Evolutionary conservation across 1,284 basidiomycete species (phyloP).

Genomic region (Amylostereum areolatum): DNA sequence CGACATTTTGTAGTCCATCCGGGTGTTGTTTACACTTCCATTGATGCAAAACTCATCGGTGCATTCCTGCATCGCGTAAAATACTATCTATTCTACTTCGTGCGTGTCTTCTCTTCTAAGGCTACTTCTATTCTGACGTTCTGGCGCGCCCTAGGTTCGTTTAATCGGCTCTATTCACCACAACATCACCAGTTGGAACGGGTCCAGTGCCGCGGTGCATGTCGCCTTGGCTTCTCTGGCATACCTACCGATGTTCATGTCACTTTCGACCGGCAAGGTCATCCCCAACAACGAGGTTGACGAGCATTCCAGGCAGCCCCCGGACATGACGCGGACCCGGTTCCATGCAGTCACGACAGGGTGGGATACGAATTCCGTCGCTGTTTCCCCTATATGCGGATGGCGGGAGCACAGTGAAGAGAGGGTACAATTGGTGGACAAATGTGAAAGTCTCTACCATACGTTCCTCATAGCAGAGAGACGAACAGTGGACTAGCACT

Average conservation of each 20-base stretch:
- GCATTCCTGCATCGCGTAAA: conserved; percentile 48
- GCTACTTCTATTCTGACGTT: background rate
- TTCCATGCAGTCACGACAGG: conserved; percentile 52
- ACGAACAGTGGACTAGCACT: background rate
- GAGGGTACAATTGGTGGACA: conserved; percentile 40
- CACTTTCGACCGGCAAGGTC: conserved; percentile 11
- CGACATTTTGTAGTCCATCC: conserved; percentile 72
- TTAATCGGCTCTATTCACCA: conserved; percentile 60
- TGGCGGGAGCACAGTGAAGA: conserved; percentile 45
- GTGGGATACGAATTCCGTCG: conserved; percentile 50
- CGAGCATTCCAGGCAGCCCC: conserved; percentile 10
- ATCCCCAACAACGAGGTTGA: conserved; percentile 5
- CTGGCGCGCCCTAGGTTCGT: conserved; percentile 44
- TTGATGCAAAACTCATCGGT: conserved; percentile 45
- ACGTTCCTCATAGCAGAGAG: conserved; percentile 17
- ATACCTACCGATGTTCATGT: conserved; percentile 32
- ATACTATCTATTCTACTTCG: conserved; percentile 62
- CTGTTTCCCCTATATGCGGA: conserved; percentile 37
- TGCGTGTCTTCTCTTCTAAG: conserved; percentile 31
- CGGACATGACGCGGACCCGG: conserved; percentile 27
- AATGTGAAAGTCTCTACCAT: conserved; percentile 48
- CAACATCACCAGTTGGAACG: conserved; percentile 52
- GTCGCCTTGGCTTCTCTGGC: conserved; percentile 48
- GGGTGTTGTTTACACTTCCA: conserved; percentile 68
- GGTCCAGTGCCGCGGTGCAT: conserved; percentile 61